A percentile compares a stretch with the other conserved stretches of the same genome.
phyloP scores from a whole-genome alignment of 2,329 filamentous ascomycete genomes.

The Cladosporium sp. region DNA sequence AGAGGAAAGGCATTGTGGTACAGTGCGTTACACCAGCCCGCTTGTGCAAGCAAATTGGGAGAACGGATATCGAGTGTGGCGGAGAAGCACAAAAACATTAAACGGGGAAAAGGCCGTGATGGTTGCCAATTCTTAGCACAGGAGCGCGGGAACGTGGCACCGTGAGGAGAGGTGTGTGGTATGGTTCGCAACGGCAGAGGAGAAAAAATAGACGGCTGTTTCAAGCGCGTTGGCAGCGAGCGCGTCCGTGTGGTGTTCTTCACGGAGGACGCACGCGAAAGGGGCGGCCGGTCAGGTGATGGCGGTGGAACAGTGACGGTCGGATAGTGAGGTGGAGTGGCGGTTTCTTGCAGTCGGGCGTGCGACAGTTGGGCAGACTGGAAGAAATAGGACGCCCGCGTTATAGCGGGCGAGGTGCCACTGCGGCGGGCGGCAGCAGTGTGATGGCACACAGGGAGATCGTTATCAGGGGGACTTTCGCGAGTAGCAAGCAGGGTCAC shows the following conservation, averaged over 20 bases:
- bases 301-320: neutral
- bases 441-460: neutral
- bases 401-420: conserved; percentile 7
- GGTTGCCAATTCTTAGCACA: neutral
- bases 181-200: neutral
- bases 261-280: conserved; percentile 10
- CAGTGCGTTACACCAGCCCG: conserved; percentile 3
- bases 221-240: conserved; percentile 5
- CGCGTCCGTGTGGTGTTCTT: conserved; percentile 8
- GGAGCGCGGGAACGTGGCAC: neutral
- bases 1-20: conserved; percentile 53
- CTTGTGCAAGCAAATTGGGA: neutral
- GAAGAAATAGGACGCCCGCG: neutral
- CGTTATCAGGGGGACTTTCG: conserved; percentile 8
- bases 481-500: conserved; percentile 1
- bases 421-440: neutral
- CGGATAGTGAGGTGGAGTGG: neutral
- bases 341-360: neutral
- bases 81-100: conserved; percentile 5
- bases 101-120: neutral
- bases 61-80: neutral
- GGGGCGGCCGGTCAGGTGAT: conserved; percentile 11
- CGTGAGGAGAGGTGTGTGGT: conserved; percentile 6
- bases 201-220: conserved; percentile 9
- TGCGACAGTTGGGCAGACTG: neutral